phyloP scores from a whole-genome alignment of 768 basidiomycete genomes.

The Naganishia vaughanmartiniae region DNA sequence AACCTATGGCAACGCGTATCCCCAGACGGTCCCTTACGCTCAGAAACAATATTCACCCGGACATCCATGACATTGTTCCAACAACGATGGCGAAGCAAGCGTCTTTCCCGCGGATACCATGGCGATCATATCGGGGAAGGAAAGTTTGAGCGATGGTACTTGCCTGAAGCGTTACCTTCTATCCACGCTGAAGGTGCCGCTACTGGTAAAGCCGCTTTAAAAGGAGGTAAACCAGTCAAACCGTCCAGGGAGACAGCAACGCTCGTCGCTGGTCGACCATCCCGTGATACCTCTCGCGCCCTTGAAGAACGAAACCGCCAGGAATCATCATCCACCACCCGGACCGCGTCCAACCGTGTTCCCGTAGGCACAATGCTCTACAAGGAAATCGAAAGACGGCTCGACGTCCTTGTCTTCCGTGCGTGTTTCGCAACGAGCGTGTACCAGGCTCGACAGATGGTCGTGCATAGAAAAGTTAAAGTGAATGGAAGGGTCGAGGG shows the following conservation, averaged over 20 bases:
- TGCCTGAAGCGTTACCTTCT: slow-evolving; percentile 76
- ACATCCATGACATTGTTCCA: slow-evolving; percentile 72
- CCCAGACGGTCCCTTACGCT: slow-evolving; percentile 43
- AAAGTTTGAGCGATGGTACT: slow-evolving; percentile 91
- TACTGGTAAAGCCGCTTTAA: not conserved
- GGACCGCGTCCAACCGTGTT: slow-evolving; percentile 61
- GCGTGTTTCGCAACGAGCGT: slow-evolving; percentile 83
- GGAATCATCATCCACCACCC: slow-evolving; percentile 56
- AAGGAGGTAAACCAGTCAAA: not conserved
- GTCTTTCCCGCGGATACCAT: slow-evolving; percentile 86
- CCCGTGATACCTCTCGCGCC: slow-evolving; percentile 50
- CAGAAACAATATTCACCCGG: slow-evolving; percentile 62
- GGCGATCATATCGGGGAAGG: slow-evolving; percentile 90
- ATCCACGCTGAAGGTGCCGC: slow-evolving; percentile 40
- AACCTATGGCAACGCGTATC: slow-evolving; percentile 78
- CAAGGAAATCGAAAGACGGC: slow-evolving; percentile 83
- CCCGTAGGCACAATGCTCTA: slow-evolving; percentile 97
- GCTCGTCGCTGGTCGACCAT: slow-evolving; percentile 55
- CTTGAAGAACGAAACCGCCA: slow-evolving; percentile 57
- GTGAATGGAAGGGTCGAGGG: slow-evolving; percentile 86
- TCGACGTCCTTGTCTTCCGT: slow-evolving; percentile 89
- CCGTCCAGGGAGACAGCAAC: slow-evolving; percentile 25
- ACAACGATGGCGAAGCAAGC: slow-evolving; percentile 84
- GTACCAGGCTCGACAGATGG: slow-evolving; percentile 80
- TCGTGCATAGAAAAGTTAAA: slow-evolving; percentile 79